Evolutionary conservation across 768 basidiomycete genomes (phyloP), one percentile per base, ranked within the genome.

Genomic region (Cyathus striatus): DNA sequence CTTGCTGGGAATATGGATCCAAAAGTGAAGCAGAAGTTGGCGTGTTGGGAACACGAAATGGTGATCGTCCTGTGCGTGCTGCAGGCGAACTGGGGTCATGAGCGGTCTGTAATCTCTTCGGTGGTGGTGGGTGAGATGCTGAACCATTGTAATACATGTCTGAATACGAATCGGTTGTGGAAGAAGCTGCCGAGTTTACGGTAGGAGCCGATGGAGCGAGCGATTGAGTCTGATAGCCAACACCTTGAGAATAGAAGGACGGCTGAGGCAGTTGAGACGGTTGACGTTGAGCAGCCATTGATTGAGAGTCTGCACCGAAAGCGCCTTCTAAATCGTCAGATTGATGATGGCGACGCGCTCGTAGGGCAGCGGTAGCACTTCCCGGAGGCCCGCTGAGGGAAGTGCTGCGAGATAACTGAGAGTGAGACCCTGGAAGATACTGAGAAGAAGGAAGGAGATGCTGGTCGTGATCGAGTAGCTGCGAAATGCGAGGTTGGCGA

Each of bases 1-100:
- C 59, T 63, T 86, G 85, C 46, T 78, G 82, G 42, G 81, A 71
- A 58, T 87, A 88, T 23, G 81, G 79, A 60, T 88, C 86, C 51
- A 86, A 69, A 35, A 82, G 68, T n/a, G 64, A 52, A 42, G 70
- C 56, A 35, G 73, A 69, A 45, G 56, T 66, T 34, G 73, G 63
- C 12, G 69, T 64, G 50, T 75, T 76, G 45, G 66, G 66, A 18
- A 72, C 56, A 39, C 83, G 76, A 50, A 83, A 72, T 34, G 86
- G 86, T 16, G 85, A 86, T 49, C 83, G 76, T 42, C 63, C 63
- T 14, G 71, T 69, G 44, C 73, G 76, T 50, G 68, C 62, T 36
- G 75, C 66, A 17, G 52, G 44, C 22, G 49, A 34, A 37, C 59
- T 74, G 30, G 68, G 50, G 53, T 81, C 81, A 52, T 76, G 79